Percentiles rank a stretch among this genome's conserved stretches.
Evolutionary conservation across 768 basidiomycete species (phyloP).

Genomic region (Amanita inopinata): DNA sequence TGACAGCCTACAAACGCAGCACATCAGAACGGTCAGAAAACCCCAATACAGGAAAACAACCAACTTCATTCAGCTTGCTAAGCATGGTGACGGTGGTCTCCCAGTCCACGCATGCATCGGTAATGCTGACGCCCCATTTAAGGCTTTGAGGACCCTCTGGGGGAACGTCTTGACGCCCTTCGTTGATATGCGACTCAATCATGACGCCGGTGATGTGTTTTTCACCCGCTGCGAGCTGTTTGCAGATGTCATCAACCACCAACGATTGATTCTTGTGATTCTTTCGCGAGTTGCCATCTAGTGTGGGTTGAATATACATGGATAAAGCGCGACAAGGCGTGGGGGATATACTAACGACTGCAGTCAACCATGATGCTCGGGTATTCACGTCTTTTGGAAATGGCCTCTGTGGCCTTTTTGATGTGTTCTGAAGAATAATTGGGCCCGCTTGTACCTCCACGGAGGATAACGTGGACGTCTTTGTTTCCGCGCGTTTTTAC

Average conservation of each 20-base stretch:
- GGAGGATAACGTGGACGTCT: constrained; percentile 93
- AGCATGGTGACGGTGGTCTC: constrained; percentile 69
- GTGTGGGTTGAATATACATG: background rate
- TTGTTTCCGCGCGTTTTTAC: constrained; percentile 81
- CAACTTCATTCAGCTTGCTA: constrained; percentile 52
- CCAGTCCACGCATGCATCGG: constrained; percentile 91
- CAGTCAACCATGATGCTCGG: constrained; percentile 87
- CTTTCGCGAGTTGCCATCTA: constrained; percentile 96
- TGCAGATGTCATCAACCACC: constrained; percentile 61
- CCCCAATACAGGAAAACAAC: constrained; percentile 6
- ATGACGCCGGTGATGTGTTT: constrained; percentile 86
- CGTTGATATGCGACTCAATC: constrained; percentile 93
- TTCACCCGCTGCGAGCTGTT: constrained; percentile 64
- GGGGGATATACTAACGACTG: constrained; percentile 42
- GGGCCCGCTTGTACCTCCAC: constrained; percentile 86
- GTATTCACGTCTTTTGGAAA: constrained; percentile 53
- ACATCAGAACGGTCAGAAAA: too few relatives aligned
- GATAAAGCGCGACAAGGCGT: background rate
- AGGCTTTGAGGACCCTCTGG: constrained; percentile 52
- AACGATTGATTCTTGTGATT: constrained; percentile 88
- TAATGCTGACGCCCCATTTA: constrained; percentile 80
- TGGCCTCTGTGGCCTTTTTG: constrained; percentile 45
- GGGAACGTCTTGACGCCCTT: constrained; percentile 87
- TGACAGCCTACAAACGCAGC: constrained; percentile 37
- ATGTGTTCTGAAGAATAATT: constrained; percentile 79